Base-by-base conservation (phyloP, 352 stramenopile genomes). In the Pythium grandisporangium region DNA sequence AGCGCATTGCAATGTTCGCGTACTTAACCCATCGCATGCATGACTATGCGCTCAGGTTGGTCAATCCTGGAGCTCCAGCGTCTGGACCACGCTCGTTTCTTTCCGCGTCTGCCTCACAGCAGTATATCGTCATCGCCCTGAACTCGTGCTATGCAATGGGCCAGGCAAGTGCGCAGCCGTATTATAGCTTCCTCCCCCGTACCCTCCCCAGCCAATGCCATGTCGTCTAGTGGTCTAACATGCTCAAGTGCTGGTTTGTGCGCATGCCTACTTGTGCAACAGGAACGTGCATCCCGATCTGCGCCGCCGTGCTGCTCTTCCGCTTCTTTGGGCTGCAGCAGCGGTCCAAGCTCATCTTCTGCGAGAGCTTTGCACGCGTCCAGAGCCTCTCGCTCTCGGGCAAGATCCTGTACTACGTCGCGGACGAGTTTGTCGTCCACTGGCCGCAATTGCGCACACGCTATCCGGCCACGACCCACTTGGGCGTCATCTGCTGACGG, bases 371-470 rank as follows among this genome's bases (percentile, higher is more conserved):
- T 58, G 93, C 86, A 45, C 84, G 93, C 29, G 93, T 98, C 4
- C 62, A 85, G 50, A 92, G 75, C 45, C 68, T 98, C 6, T 97
- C 86, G 30, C 70, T 98, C 36, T 95, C 91, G 2, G 93, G 93
- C 21, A 95, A 93, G 49, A 43, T 98, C 21, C 66, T 97, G 16
- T 98, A 97, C 68, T 84, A 81, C 32, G 58, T 97, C 29, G 86
- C 80, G 0, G 93, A 98, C 61, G 68, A 94, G 45, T 97, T 98
- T 59, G 68, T 98, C 3, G 84, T 97, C 21, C 92, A 97, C 66
- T 98, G 93, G 93, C 74, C 84, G 40, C 70, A 95, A 55, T 57
- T 97, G 42, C 78, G 90, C 39, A 27, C 51, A 24, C 64, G 79
- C 45, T 96, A 96, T 65, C 75, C 77, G 16, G 60, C 61, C 25